Percentiles rank a stretch among this genome's conserved stretches.
Conservation (phyloP, 257 asterid species). For the Solanum sitiens region DNA sequence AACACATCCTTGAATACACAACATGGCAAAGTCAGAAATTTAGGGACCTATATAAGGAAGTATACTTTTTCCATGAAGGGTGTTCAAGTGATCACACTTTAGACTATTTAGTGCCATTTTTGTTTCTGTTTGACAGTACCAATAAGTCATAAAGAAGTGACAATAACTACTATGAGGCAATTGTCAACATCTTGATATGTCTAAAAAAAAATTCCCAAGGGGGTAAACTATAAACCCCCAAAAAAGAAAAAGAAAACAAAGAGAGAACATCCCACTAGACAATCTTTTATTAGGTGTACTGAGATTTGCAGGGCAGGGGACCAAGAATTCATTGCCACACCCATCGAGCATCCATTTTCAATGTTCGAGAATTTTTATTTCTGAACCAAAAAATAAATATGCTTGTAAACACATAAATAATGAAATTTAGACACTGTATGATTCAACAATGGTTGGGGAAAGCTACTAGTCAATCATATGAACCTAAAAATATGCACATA, state of each 20-base stretch:
- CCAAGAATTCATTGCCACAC: conserved; percentile 31
- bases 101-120: neutral
- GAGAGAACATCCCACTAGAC: conserved; percentile 36
- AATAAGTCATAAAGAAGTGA: conserved; percentile 57
- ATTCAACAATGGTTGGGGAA: no score
- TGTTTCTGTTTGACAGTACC: conserved; percentile 1
- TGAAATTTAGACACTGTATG: no score
- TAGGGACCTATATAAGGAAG: no score
- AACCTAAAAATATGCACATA: no score
- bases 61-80: neutral
- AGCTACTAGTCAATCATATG: no score
- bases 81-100: neutral
- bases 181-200: conserved; percentile 41
- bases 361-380: no score
- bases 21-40: no score
- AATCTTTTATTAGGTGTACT: conserved; percentile 22
- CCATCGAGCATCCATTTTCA: no score
- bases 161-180: conserved; percentile 60
- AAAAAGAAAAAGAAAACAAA: neutral
- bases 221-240: neutral
- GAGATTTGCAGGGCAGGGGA: conserved; percentile 54
- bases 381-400: no score
- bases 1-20: no score
- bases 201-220: conserved; percentile 5
- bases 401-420: no score